phyloP scores from a whole-genome alignment of 108 stramenopile species.

The Discostella pseudostelligera region DNA sequence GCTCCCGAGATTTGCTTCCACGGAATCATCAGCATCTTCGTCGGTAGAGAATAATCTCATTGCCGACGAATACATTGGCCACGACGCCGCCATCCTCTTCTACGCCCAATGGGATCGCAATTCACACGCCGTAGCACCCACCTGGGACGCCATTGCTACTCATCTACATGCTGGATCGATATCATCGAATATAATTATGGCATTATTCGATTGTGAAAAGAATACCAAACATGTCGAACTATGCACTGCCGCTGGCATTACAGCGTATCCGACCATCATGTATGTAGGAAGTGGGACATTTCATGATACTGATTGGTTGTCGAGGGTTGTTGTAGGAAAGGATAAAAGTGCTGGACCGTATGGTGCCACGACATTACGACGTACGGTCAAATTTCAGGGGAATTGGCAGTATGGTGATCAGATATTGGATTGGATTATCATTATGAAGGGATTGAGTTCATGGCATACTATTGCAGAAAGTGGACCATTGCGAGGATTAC shows the following conservation, averaged over 20 bases:
- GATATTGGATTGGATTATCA: constrained; percentile 75
- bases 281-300: constrained; percentile 68
- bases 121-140: constrained; percentile 68
- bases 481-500: constrained; percentile 45
- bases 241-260: constrained; percentile 53
- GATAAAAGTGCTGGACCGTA: constrained; percentile 47
- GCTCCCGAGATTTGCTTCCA: constrained; percentile 12
- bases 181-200: constrained; percentile 62
- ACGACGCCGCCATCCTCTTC: constrained; percentile 83
- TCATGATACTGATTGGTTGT: constrained; percentile 58
- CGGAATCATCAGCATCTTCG: background rate
- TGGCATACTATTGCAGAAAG: constrained; percentile 69
- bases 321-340: constrained; percentile 42
- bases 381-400: constrained; percentile 70
- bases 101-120: constrained; percentile 76
- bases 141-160: constrained; percentile 68
- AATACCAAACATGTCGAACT: constrained; percentile 52
- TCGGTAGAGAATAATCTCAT: background rate
- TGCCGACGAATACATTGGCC: constrained; percentile 45
- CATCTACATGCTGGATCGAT: constrained; percentile 60
- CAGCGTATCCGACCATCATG: constrained; percentile 73
- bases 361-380: constrained; percentile 48
- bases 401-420: constrained; percentile 75
- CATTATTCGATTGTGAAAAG: constrained; percentile 78
- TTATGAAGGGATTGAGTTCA: constrained; percentile 68